phyloP scores from a whole-genome alignment of 805 yeast species.

The Saccharomycodes ludwigii region DNA sequence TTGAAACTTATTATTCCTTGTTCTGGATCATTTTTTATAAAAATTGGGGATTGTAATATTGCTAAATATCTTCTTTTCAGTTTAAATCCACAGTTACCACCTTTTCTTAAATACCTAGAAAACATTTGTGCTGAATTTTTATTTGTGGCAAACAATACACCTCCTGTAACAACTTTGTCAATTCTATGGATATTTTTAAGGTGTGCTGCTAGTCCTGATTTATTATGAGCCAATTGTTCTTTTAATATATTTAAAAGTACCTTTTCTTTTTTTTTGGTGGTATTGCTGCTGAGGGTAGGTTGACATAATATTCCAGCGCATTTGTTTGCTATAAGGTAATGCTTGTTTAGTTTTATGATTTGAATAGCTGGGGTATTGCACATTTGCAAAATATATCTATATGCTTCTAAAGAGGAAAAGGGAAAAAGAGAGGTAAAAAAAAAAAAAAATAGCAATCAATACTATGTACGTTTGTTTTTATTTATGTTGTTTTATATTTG shows the following conservation, averaged over 20 bases:
- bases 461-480: no score
- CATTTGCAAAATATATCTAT: no score
- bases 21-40: conserved; percentile 1
- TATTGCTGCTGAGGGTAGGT: conserved; percentile 17
- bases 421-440: no score
- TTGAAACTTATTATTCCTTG: conserved; percentile 7
- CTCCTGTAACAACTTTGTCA: conserved; percentile 30
- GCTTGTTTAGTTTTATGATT: no score
- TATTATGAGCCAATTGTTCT: conserved; percentile 2
- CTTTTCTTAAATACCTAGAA: conserved; percentile 20
- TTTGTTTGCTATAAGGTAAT: conserved; percentile 25
- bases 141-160: conserved; percentile 25
- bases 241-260: conserved; percentile 13
- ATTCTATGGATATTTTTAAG: conserved; percentile 27
- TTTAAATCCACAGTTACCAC: conserved; percentile 26
- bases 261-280: conserved; percentile 7
- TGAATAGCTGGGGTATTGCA: no score
- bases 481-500: no score
- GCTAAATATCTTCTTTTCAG: conserved; percentile 27
- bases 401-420: no score
- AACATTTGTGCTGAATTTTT: conserved; percentile 23
- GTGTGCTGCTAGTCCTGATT: conserved; percentile 4
- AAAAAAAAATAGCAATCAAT: no score
- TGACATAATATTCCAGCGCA: conserved; percentile 25
- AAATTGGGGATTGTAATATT: conserved; percentile 7